A percentile compares a stretch with the other conserved stretches of the same genome.
These are phyloP conservation scores for Nothopassalora personata DNA, from an alignment of 2,329 filamentous ascomycete species.

Conservation along the genomic window DNA sequence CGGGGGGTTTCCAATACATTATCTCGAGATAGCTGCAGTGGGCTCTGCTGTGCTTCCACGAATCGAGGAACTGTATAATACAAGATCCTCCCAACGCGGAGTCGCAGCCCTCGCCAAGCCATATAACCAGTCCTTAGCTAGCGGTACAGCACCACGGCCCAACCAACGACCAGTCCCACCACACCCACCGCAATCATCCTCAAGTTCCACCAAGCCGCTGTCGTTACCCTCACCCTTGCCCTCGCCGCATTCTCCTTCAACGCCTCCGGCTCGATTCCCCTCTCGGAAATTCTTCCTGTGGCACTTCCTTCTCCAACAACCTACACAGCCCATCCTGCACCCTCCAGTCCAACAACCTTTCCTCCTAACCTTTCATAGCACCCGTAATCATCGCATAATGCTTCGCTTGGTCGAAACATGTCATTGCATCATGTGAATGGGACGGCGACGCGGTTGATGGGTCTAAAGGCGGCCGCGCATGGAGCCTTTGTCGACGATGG, in stretches of 20 bases:
- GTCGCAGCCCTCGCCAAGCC: neutral
- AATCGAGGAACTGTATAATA: too few relatives aligned
- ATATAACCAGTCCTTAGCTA: neutral
- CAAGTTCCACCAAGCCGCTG: neutral
- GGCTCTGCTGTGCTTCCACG: too few relatives aligned
- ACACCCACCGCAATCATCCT: neutral
- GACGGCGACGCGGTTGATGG: neutral
- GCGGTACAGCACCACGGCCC: neutral
- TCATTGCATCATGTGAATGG: neutral
- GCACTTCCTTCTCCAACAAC: slow-evolving; percentile 7
- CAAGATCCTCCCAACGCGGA: too few relatives aligned
- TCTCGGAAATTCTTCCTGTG: slow-evolving; percentile 1
- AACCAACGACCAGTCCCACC: neutral
- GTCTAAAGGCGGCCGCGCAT: neutral
- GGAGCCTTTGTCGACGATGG: neutral
- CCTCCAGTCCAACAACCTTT: slow-evolving; percentile 1
- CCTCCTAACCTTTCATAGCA: neutral
- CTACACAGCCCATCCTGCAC: slow-evolving; percentile 7
- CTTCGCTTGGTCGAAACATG: neutral
- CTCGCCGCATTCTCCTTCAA: neutral
- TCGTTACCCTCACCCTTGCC: too few relatives aligned
- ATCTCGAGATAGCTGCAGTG: too few relatives aligned
- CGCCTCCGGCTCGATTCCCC: slow-evolving; percentile 4
- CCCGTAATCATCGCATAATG: neutral
- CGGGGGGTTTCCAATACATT: too few relatives aligned